Conservation (phyloP, 306 rosid species). For the Lagenaria siceraria region DNA sequence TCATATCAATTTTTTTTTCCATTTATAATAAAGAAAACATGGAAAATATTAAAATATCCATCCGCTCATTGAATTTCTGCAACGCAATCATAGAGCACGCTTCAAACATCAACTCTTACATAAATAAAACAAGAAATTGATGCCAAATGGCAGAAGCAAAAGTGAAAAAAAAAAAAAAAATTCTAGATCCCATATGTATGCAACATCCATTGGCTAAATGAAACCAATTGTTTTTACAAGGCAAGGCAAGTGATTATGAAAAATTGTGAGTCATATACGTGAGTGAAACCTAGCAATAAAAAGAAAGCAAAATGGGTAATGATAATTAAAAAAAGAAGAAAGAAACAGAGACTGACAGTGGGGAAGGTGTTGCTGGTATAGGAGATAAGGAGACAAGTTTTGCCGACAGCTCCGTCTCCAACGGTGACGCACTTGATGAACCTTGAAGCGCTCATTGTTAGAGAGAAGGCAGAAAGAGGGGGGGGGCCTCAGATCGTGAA, state of each 20-base stretch:
- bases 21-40: background rate
- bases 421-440: conserved; percentile 98
- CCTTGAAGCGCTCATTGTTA: conserved; percentile 88
- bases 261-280: background rate
- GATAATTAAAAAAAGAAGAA: background rate
- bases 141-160: background rate
- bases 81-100: background rate
- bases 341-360: conserved; percentile 38
- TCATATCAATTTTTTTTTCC: background rate
- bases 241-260: background rate
- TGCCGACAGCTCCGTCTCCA: conserved; percentile 99
- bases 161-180: background rate
- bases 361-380: conserved; percentile 99
- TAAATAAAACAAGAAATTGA: background rate
- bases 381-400: conserved; percentile 93
- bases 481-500: conserved; percentile 72
- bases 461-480: background rate
- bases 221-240: background rate
- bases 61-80: background rate
- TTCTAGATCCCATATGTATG: background rate
- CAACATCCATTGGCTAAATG: background rate
- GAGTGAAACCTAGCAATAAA: background rate
- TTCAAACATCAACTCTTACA: background rate
- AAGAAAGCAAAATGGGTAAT: background rate
- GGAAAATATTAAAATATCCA: background rate